A percentile compares a stretch with the other conserved stretches of the same genome.
These are phyloP conservation scores for Cyberlindnera xishuangbannaensis DNA, from an alignment of 805 yeast species.

Conservation along the genomic window DNA sequence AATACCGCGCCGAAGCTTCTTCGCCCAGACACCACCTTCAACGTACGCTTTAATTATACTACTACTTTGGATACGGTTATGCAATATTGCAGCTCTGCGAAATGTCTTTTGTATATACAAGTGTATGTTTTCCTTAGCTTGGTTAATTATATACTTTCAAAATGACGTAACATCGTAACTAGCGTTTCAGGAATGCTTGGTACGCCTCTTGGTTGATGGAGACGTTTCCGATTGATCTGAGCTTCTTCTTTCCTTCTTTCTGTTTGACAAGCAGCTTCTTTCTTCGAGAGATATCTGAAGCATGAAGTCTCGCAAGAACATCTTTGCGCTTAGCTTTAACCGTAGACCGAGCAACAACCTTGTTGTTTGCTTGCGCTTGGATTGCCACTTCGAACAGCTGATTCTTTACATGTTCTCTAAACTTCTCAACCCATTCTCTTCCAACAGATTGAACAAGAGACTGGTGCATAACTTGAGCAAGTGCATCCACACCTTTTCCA, in stretches of 20 bases:
- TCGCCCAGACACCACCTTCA: too few relatives aligned
- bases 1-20: too few relatives aligned
- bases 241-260: slow-evolving; percentile 85
- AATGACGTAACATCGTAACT: too few relatives aligned
- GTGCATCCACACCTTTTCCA: slow-evolving; percentile 85
- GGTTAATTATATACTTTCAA: too few relatives aligned
- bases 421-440: slow-evolving; percentile 73
- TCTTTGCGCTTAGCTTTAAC: slow-evolving; percentile 91
- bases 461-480: slow-evolving; percentile 84
- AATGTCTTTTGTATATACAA: too few relatives aligned
- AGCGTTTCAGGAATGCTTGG: slow-evolving; percentile 64
- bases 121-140: too few relatives aligned
- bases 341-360: slow-evolving; percentile 85
- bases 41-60: too few relatives aligned
- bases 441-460: slow-evolving; percentile 72
- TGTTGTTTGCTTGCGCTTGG: slow-evolving; percentile 79
- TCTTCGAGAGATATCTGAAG: slow-evolving; percentile 85
- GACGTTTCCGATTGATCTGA: slow-evolving; percentile 77
- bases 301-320: slow-evolving; percentile 90
- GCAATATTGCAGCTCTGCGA: too few relatives aligned
- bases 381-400: slow-evolving; percentile 91
- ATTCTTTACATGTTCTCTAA: slow-evolving; percentile 70
- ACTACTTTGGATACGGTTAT: too few relatives aligned
- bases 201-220: slow-evolving; percentile 79
- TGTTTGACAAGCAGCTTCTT: slow-evolving; percentile 84